Conservation (phyloP, 1,139 yeast species). For the Saccharomyces hybrid region DNA sequence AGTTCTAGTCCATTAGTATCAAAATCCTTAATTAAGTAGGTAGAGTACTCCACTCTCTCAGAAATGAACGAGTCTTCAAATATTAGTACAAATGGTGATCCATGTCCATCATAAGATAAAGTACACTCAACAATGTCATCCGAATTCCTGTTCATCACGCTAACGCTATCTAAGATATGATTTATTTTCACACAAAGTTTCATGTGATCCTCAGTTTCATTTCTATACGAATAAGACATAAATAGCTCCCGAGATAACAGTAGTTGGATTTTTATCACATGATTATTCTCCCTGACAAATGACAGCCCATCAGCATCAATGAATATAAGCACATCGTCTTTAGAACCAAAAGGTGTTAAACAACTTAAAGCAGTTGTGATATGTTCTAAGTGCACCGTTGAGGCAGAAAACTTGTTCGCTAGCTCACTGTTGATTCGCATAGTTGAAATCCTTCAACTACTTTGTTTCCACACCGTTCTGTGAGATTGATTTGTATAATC, state of each 20-base stretch:
- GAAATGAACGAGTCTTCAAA: slow-evolving; percentile 65
- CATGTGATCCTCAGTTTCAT: slow-evolving; percentile 15
- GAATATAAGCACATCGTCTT: slow-evolving; percentile 29
- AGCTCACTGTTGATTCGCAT: background rate
- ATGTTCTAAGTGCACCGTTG: slow-evolving; percentile 31
- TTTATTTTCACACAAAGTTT: slow-evolving; percentile 35
- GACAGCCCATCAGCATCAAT: slow-evolving; percentile 35
- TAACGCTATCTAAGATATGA: slow-evolving; percentile 41
- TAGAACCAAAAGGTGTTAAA: slow-evolving; percentile 27
- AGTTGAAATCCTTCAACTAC: background rate
- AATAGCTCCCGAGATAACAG: slow-evolving; percentile 30
- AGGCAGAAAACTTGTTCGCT: slow-evolving; percentile 22
- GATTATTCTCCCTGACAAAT: slow-evolving; percentile 33
- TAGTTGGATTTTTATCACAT: slow-evolving; percentile 29
- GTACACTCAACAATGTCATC: slow-evolving; percentile 39
- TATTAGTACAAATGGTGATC: slow-evolving; percentile 57
- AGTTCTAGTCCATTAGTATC: slow-evolving; percentile 36
- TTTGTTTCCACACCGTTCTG: background rate
- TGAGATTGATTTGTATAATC: background rate
- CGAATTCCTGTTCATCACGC: slow-evolving; percentile 31
- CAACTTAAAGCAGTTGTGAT: slow-evolving; percentile 30
- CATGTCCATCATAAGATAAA: slow-evolving; percentile 45
- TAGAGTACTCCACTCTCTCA: slow-evolving; percentile 64
- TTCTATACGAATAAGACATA: slow-evolving; percentile 25
- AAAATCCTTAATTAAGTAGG: slow-evolving; percentile 40